Conservation (phyloP, 2,329 filamentous ascomycete genomes). For the Scytalidium lignicola region DNA sequence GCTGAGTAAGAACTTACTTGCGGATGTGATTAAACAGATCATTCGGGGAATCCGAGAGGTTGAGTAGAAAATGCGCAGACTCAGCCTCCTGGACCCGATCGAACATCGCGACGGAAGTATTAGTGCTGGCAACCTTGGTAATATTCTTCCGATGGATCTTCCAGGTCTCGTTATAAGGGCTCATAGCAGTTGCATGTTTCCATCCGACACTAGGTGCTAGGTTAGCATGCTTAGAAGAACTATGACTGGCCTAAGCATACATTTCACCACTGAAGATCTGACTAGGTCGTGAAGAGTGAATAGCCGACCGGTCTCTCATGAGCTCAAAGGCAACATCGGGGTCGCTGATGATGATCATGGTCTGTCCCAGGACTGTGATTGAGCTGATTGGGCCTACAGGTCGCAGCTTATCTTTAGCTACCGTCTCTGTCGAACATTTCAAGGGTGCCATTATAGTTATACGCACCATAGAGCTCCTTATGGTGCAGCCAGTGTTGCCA, state of each 20-base stretch:
- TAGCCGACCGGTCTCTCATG: slow-evolving; percentile 30
- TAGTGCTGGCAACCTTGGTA: slow-evolving; percentile 39
- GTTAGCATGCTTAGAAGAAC: not conserved
- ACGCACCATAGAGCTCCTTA: slow-evolving; percentile 31
- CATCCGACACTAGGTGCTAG: slow-evolving; percentile 30
- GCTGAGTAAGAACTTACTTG: slow-evolving; percentile 27
- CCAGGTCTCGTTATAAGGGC: slow-evolving; percentile 32
- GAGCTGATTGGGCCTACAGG: slow-evolving; percentile 27
- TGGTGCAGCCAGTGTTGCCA: slow-evolving; percentile 37
- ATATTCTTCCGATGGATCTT: slow-evolving; percentile 40
- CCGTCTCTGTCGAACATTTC: not conserved
- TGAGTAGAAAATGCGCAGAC: slow-evolving; percentile 37
- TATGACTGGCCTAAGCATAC: slow-evolving; percentile 19
- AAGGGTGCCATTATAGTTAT: not conserved
- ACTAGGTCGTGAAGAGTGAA: slow-evolving; percentile 31
- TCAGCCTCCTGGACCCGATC: slow-evolving; percentile 39
- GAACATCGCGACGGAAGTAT: slow-evolving; percentile 32
- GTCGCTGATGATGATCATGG: slow-evolving; percentile 37
- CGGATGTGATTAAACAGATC: slow-evolving; percentile 36
- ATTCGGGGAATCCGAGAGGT: slow-evolving; percentile 33
- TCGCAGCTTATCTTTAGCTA: slow-evolving; percentile 4
- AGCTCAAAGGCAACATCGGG: slow-evolving; percentile 31
- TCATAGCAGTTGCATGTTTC: slow-evolving; percentile 30
- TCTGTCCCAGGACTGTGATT: slow-evolving; percentile 35
- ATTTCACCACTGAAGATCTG: slow-evolving; percentile 31